These are phyloP conservation scores for Kwoniella sp. DNA, from an alignment of 768 basidiomycete genomes.

Conservation along the genomic window DNA sequence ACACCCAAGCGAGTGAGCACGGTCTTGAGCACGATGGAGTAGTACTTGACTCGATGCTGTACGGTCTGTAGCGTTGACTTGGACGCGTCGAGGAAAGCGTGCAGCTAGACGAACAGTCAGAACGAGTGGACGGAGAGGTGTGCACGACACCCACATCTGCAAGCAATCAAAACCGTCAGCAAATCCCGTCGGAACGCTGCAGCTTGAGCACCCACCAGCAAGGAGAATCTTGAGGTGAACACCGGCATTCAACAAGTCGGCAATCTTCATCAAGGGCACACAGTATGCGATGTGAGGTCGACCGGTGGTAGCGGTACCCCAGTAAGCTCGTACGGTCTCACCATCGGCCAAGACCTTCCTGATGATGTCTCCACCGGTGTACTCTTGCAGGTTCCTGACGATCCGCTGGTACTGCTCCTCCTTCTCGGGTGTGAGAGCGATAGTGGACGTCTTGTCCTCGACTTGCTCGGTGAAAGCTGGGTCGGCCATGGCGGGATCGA, in stretches of 20 bases:
- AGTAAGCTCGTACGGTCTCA: constrained; percentile 76
- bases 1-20: constrained; percentile 87
- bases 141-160: neutral
- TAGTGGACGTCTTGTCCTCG: constrained; percentile 13
- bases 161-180: neutral
- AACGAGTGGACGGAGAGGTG: no score
- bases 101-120: constrained; percentile 54
- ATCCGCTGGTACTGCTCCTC: constrained; percentile 66
- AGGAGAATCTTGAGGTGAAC: constrained; percentile 80
- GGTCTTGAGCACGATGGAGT: constrained; percentile 71
- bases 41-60: constrained; percentile 80
- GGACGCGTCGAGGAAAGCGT: constrained; percentile 94
- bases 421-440: constrained; percentile 33
- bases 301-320: constrained; percentile 92
- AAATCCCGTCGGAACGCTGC: neutral
- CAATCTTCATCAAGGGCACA: constrained; percentile 88
- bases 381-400: constrained; percentile 78
- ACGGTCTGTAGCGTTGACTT: constrained; percentile 94
- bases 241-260: constrained; percentile 90
- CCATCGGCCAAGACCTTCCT: constrained; percentile 74
- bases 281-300: constrained; percentile 97
- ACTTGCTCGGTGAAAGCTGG: constrained; percentile 16
- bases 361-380: constrained; percentile 78
- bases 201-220: constrained; percentile 57
- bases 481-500: constrained; percentile 22